Evolutionary conservation across 1,284 basidiomycete genomes (phyloP), one percentile per base, ranked within the genome.

Genomic region (Leccinum cinnamomeum): DNA sequence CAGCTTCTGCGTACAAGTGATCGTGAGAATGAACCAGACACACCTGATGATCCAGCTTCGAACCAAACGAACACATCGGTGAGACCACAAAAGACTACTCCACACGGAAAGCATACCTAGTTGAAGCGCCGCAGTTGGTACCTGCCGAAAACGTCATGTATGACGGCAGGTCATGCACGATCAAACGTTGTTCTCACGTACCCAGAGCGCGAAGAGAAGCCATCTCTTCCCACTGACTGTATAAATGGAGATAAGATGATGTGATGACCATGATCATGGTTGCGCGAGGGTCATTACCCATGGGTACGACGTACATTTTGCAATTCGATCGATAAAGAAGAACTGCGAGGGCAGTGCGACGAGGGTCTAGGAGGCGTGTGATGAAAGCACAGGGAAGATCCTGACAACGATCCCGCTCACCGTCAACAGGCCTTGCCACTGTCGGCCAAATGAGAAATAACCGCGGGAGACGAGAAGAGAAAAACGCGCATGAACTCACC

Each of bases 371-470:
- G 7, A 7, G 12, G 1, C 3, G 20, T 7, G 7, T 2, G 20
- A 30, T 58, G 44, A 11, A 20, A n/a, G 23, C 16, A 51, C 2
- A 16, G 8, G 20, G 10, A 7, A 16, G 23, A 18, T 5, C 28
- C n/a, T 53, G 28, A 41, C 18, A 56, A 59, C 7, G n/a, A 51
- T 16, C 2, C 7, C 14, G 16, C 68, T 57, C n/a, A 68, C 69
- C 1, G 67, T 68, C 57, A 68, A 56, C 18, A 68, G 18, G 48
- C 67, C 58, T 58, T 71, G 69, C 67, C 67, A 68, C 67, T 68
- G 20, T 51, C 28, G 12, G 10, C n/a, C 18, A 51, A 51, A 51
- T 14, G 16, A 28, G 50, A 28, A 16, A 51, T 51, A 8, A 28
- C 12, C 8, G 14, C 50, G 23, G 48, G 23, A 23, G 20, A 20